phyloP scores from a whole-genome alignment of 2,329 filamentous ascomycete species.

The Colletotrichum melonis region DNA sequence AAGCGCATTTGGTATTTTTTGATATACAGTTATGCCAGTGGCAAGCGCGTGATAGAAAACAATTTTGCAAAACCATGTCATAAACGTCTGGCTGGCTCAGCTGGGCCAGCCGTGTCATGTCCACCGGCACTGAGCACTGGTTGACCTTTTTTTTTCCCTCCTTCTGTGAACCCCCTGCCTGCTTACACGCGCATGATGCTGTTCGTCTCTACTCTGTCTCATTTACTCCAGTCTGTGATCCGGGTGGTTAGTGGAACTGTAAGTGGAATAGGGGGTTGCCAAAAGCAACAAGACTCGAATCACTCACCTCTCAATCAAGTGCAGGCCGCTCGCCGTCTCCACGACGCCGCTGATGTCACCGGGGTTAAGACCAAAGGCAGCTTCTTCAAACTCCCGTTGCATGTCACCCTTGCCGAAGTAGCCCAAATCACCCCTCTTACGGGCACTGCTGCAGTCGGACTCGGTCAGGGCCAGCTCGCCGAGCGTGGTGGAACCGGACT shows the following conservation, averaged over 20 bases:
- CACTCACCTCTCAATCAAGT: slow-evolving; percentile 92
- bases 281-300: background rate
- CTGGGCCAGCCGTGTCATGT: background rate
- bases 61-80: background rate
- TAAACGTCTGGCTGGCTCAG: background rate
- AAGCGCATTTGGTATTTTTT: slow-evolving; percentile 28
- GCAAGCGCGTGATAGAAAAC: background rate
- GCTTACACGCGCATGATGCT: background rate
- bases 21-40: slow-evolving; percentile 26
- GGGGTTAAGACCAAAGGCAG: slow-evolving; percentile 88
- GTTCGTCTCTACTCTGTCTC: background rate
- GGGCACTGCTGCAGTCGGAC: slow-evolving; percentile 94
- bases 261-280: background rate
- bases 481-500: slow-evolving; percentile 73
- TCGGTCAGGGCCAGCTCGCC: slow-evolving; percentile 89
- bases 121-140: background rate
- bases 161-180: background rate
- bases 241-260: slow-evolving; percentile 65
- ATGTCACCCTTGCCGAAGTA: slow-evolving; percentile 96
- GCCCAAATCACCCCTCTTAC: slow-evolving; percentile 93
- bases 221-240: slow-evolving; percentile 65
- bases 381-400: slow-evolving; percentile 99
- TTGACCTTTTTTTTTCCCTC: background rate
- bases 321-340: slow-evolving; percentile 92
- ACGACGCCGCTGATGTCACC: slow-evolving; percentile 89